Base-by-base conservation (phyloP, 2,329 filamentous ascomycete species). In the Fusarium tupiense region DNA sequence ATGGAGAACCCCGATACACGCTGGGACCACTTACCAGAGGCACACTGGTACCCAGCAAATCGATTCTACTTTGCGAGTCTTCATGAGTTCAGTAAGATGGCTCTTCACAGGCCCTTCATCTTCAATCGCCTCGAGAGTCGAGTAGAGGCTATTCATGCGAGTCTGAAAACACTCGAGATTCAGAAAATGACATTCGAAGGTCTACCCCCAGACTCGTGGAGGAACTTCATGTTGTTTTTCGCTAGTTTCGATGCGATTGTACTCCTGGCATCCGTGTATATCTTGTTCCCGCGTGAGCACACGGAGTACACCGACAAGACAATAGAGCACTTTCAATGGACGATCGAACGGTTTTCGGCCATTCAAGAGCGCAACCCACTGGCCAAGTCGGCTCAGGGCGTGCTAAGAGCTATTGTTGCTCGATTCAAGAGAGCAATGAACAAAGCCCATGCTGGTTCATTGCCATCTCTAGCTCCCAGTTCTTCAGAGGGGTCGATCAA, bases 181-280 rank as follows among this genome's bases (percentile, higher is more conserved):
- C 90, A 91, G 77, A 83, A 85, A 67, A 77, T 82, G 41, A 84
- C 87, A 56, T 87, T 90, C 74, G 82, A 85, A 62, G 81, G 83
- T 38, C 79, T 90, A 19, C 83, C 83, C 24, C 84, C 86, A 22
- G 84, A 87, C 47, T 86, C 89, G 58, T 91, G 83, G 83, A 81
- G 80, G 60, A 83, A 84, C 78, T 89, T 89, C 73, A 84, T 86
- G 22, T 83, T 91, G 8, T 91, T 91, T 78, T 91, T 90, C 60
- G 89, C 88, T 60, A 91, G 88, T 12, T 91, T 92, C 67, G 90
- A 92, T 74, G 90, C 90, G 20, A 87, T 91, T 26, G 88, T 91
- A 22, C 83, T 91, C 63, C 84, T 91, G 61, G 87, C 90, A 1
- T 87, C 88, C 24, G 87, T 91, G 38, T 91, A 88, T 77, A 91